phyloP scores from a whole-genome alignment of 1,284 basidiomycete species.

The Pyrrhoderma lamaoense region DNA sequence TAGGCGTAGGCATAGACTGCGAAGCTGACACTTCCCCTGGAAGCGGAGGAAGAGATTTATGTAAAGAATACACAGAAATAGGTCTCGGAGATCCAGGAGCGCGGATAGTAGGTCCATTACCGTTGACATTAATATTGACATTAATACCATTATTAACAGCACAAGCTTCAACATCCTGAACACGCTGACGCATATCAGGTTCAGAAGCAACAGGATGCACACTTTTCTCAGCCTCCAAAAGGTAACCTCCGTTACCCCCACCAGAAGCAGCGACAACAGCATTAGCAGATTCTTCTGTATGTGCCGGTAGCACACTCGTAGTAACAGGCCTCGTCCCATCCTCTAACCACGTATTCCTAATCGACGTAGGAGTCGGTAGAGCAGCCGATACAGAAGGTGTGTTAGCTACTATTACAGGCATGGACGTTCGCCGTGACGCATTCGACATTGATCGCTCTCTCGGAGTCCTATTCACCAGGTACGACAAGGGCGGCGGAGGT shows the following conservation, averaged over 20 bases:
- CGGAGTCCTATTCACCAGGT: conserved; percentile 65
- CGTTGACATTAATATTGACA: conserved; percentile 7
- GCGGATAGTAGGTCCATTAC: conserved; percentile 27
- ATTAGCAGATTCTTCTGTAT: conserved; percentile 12
- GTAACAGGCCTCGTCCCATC: not conserved
- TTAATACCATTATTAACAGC: too few relatives aligned
- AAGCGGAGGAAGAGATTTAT: conserved; percentile 72
- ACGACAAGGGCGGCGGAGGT: conserved; percentile 80
- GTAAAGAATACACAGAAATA: conserved; percentile 40
- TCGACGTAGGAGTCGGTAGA: conserved; percentile 17
- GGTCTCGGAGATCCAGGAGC: conserved; percentile 27
- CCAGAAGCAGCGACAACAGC: too few relatives aligned
- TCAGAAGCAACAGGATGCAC: conserved; percentile 47
- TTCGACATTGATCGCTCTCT: conserved; percentile 22
- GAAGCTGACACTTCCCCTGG: conserved; percentile 46
- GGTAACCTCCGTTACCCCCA: conserved; percentile 1
- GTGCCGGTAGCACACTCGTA: conserved; percentile 9
- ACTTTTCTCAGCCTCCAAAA: conserved; percentile 26
- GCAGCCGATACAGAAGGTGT: not conserved
- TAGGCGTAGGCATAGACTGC: conserved; percentile 30
- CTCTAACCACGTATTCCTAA: conserved; percentile 15
- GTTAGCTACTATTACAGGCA: conserved; percentile 43
- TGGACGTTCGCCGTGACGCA: conserved; percentile 50
- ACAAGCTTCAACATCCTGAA: conserved; percentile 29
- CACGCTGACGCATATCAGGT: conserved; percentile 47